phyloP scores from a whole-genome alignment of 331 rosid species.

The Rhamnella rubrinervis region DNA sequence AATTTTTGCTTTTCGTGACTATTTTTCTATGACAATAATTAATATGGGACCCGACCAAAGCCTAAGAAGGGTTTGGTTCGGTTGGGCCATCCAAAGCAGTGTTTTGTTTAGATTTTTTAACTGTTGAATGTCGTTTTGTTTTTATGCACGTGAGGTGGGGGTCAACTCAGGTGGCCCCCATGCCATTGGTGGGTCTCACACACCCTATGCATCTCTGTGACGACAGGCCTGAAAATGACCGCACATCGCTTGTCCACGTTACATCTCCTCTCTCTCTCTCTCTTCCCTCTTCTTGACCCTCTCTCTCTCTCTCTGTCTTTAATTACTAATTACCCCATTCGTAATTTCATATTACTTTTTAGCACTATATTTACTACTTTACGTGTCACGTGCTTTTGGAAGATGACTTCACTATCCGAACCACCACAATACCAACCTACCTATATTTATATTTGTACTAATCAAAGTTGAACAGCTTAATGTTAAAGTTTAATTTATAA shows the following conservation, averaged over 20 bases:
- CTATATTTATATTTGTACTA: no score
- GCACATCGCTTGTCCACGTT: conserved; percentile 28
- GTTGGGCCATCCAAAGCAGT: conserved; percentile 5
- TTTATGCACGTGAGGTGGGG: conserved; percentile 44
- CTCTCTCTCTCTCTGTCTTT: neutral
- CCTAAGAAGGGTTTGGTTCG: neutral
- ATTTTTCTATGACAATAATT: neutral
- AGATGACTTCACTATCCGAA: neutral
- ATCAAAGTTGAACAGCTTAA: no score
- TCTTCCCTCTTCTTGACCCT: neutral
- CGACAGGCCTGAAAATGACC: conserved; percentile 29
- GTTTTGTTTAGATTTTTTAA: neutral
- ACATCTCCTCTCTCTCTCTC: conserved; percentile 1
- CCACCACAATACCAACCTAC: neutral
- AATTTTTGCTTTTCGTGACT: neutral
- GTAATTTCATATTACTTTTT: no score
- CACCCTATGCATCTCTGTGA: conserved; percentile 7
- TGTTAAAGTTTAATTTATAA: no score
- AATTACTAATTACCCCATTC: no score
- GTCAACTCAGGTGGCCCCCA: conserved; percentile 50
- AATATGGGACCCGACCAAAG: neutral
- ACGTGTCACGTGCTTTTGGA: conserved; percentile 8
- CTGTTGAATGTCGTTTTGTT: conserved; percentile 19
- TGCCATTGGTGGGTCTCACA: no score
- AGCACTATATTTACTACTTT: no score